phyloP scores from a whole-genome alignment of 2,329 filamentous ascomycete species.

The Cercospora citrullina region DNA sequence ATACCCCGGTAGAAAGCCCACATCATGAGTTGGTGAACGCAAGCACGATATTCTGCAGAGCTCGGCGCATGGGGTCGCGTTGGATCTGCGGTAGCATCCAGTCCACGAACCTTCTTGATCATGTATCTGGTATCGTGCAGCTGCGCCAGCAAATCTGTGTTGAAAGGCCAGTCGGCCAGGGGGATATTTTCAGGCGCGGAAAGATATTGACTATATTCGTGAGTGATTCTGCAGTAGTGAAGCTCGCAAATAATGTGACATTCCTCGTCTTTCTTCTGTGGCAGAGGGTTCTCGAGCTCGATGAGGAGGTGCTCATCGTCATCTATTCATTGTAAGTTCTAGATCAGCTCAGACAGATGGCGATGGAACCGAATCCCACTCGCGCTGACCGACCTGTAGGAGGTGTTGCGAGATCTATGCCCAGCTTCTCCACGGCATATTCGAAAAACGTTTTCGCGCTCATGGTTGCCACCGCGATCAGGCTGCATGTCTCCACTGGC shows the following conservation, averaged over 20 bases:
- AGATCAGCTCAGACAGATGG: background rate
- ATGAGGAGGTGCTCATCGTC: background rate
- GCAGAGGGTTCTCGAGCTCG: background rate
- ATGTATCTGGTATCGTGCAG: slow-evolving; percentile 5
- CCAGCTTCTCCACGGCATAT: slow-evolving; percentile 22
- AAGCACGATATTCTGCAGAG: slow-evolving; percentile 10
- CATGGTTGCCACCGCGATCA: slow-evolving; percentile 28
- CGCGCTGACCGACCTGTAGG: background rate
- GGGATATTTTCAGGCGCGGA: slow-evolving; percentile 9
- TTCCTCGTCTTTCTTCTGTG: background rate
- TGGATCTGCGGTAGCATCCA: background rate
- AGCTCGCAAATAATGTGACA: background rate
- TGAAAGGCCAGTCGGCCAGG: background rate
- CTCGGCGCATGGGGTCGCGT: background rate
- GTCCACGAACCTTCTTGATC: slow-evolving; percentile 3
- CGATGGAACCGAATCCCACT: background rate
- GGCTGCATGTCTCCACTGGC: background rate
- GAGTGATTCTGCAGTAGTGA: slow-evolving; percentile 11
- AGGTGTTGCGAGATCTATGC: background rate
- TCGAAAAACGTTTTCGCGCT: slow-evolving; percentile 26
- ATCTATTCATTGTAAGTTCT: background rate
- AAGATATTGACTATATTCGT: slow-evolving; percentile 1
- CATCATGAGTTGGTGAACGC: background rate
- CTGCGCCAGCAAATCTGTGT: slow-evolving; percentile 6
- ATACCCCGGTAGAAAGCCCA: slow-evolving; percentile 12